These are phyloP conservation scores for Talinum fruticosum DNA, from an alignment of 148 eudicot genomes.

Conservation along the genomic window DNA sequence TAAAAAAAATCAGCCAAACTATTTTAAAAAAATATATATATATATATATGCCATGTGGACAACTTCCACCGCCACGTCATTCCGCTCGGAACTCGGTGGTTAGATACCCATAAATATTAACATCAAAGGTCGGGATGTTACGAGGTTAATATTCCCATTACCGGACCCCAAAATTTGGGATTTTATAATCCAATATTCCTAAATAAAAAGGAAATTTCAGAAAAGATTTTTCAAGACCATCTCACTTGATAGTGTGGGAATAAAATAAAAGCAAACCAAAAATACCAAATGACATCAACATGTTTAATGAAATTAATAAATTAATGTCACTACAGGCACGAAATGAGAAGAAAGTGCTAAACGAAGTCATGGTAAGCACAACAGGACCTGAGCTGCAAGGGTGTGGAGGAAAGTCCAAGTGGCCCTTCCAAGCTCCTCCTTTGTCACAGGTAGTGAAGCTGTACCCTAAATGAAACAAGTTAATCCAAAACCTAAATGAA, in stretches of 20 bases:
- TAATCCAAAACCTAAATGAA: constrained; percentile 10
- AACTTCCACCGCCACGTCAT: too few relatives aligned
- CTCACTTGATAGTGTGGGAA: not conserved
- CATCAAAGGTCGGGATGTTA: too few relatives aligned
- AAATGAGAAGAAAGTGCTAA: not conserved
- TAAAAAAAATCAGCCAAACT: too few relatives aligned
- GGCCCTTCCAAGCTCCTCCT: constrained; percentile 88
- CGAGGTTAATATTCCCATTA: too few relatives aligned
- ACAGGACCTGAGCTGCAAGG: constrained; percentile 84
- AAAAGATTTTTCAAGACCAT: not conserved
- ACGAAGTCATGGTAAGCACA: not conserved
- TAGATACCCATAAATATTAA: too few relatives aligned
- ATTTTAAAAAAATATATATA: too few relatives aligned
- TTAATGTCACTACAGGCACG: not conserved
- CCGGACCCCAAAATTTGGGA: too few relatives aligned
- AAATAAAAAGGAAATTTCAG: not conserved
- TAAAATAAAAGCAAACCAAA: not conserved
- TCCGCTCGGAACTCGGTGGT: too few relatives aligned
- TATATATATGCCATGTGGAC: too few relatives aligned
- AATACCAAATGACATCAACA: not conserved
- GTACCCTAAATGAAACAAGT: constrained; percentile 43
- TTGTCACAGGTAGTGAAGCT: constrained; percentile 52
- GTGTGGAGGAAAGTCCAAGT: constrained; percentile 97
- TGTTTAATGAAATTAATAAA: not conserved
- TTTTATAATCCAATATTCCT: too few relatives aligned